These are phyloP conservation scores for Vaccinium darrowii DNA, from an alignment of 148 eudicot species.

Conservation along the genomic window DNA sequence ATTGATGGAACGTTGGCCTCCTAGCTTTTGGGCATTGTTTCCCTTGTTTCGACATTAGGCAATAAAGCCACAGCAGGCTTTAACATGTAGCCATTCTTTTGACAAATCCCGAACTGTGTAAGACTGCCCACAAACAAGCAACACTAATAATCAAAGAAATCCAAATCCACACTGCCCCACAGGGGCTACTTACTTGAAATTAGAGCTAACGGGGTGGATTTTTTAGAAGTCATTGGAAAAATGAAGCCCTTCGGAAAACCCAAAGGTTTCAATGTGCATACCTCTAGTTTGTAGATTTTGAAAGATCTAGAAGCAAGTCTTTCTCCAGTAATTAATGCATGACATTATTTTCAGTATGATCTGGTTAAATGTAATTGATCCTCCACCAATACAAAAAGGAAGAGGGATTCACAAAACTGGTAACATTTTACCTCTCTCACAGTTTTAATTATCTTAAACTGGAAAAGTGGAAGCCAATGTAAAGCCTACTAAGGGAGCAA, in stretches of 20 bases:
- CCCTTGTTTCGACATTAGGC: neutral
- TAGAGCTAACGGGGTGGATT: neutral
- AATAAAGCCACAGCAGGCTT: neutral
- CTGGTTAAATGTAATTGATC: neutral
- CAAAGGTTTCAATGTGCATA: neutral
- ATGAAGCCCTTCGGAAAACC: neutral
- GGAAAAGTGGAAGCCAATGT: neutral
- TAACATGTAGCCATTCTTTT: neutral
- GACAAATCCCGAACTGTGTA: neutral
- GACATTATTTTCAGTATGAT: neutral
- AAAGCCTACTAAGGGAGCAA: neutral
- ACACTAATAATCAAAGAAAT: neutral
- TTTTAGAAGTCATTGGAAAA: neutral
- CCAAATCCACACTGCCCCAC: constrained; percentile 2
- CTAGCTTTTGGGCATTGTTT: neutral
- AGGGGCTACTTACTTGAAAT: neutral
- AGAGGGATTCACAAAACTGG: neutral
- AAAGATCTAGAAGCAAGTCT: neutral
- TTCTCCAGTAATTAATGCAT: constrained; percentile 8
- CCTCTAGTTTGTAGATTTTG: neutral
- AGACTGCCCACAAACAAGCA: constrained; percentile 6
- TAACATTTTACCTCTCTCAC: neutral
- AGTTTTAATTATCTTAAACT: neutral
- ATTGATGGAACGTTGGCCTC: neutral
- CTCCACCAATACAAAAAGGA: neutral